Evolutionary conservation across 2,329 filamentous ascomycete genomes (phyloP), one percentile per base, ranked within the genome.

Genomic region (Diaporthe aspalathi): DNA sequence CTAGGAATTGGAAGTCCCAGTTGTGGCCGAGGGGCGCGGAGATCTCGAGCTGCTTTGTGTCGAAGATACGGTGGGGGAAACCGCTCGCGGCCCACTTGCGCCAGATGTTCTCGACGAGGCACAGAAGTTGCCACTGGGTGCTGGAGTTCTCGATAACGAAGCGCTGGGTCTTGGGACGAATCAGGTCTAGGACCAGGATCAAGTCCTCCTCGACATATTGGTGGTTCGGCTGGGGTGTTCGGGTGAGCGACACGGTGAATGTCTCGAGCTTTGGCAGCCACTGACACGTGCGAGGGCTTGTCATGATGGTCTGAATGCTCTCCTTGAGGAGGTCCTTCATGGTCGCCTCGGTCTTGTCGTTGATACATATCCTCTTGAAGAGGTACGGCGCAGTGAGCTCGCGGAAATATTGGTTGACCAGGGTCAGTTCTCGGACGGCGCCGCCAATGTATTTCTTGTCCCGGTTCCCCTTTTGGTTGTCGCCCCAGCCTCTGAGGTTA

Each of bases 1-100:
- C 65, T 27, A 72, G 60, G 38, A 70, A 70, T 16, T 70, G 67
- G 45, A 72, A 72, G 60, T 72, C 67, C 52, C 52, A 70, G 45
- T 29, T 56, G 27, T 72, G 67, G 8, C 70, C 70, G 45, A 68
- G 54, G 1, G 67, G 67, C 11, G 67, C 68, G 0, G 52, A 70
- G 14, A 72, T 38, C 43, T 72, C 70, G 7, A 72, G 60, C 60
- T 72, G 70, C 35, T 56, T 65, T 45, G 68, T 69, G 12, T 54
- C 62, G 57, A 67, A 67, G 67, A 70, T 65, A n/a, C 49, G 22
- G 29, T 57, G 50, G 14, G 62, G 56, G 32, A 54, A 52, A 2
- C 67, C 70, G 29, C 38, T 38, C 17, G 24, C 45, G 1, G 47
- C 57, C 67, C 67, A 70, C 47, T 53, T 43, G 24, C 54, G 47